A percentile compares a stretch with the other conserved stretches of the same genome.
These are phyloP conservation scores for Suhomyces bolitotheri DNA, from an alignment of 1,139 yeast genomes.

Conservation along the genomic window DNA sequence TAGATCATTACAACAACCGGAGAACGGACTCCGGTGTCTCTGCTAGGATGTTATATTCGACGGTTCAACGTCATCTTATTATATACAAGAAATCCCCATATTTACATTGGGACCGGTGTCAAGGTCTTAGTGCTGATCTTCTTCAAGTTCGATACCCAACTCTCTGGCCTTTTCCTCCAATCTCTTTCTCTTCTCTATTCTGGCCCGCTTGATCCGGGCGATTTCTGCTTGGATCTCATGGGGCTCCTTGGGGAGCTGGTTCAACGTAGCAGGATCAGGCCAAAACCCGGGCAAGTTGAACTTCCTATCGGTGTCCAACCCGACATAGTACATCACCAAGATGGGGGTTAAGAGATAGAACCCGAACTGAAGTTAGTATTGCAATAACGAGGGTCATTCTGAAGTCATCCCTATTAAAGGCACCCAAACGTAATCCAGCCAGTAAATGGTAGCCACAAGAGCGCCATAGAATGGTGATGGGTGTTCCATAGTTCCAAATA, in stretches of 20 bases:
- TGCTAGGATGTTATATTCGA: too few species aligned
- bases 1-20: too few species aligned
- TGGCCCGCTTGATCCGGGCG: conserved; percentile 77
- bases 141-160: conserved; percentile 56
- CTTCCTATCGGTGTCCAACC: conserved; percentile 84
- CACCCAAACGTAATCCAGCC: too few species aligned
- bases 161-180: conserved; percentile 71
- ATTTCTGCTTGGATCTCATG: conserved; percentile 89
- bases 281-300: conserved; percentile 93
- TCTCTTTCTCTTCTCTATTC: conserved; percentile 69
- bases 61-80: too few species aligned
- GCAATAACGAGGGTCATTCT: too few species aligned
- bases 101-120: too few species aligned
- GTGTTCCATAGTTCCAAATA: too few species aligned
- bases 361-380: conserved; percentile 55
- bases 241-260: conserved; percentile 89
- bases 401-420: background rate
- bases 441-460: too few species aligned
- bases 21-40: too few species aligned
- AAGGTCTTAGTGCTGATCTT: conserved; percentile 20
- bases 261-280: conserved; percentile 94
- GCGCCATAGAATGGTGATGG: too few species aligned
- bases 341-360: conserved; percentile 86
- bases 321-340: conserved; percentile 86
- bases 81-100: too few species aligned